Evolutionary conservation across 371 early-diverging fungal genomes (phyloP).

Genomic region (Rhizopus sp.): DNA sequence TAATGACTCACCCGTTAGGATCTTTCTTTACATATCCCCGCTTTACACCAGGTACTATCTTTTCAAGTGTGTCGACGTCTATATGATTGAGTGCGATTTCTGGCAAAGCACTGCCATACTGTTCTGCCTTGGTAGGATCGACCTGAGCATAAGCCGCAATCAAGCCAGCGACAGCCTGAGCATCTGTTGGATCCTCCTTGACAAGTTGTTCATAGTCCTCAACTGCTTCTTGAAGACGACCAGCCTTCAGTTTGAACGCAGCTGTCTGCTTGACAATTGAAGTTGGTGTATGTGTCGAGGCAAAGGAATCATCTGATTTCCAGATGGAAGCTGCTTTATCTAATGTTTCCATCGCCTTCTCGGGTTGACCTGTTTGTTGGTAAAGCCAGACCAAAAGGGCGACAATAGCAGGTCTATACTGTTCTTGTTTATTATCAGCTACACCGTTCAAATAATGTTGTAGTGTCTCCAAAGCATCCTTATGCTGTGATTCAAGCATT

Average conservation of each 20-base stretch:
- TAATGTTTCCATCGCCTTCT: slow-evolving; percentile 59
- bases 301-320: slow-evolving; percentile 40
- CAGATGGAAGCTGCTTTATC: slow-evolving; percentile 61
- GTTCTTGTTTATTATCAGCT: slow-evolving; percentile 26
- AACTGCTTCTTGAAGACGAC: slow-evolving; percentile 65
- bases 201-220: slow-evolving; percentile 72
- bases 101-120: slow-evolving; percentile 65
- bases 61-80: slow-evolving; percentile 60
- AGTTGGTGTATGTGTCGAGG: slow-evolving; percentile 26
- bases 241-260: slow-evolving; percentile 66
- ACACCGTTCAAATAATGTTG: slow-evolving; percentile 41
- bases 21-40: slow-evolving; percentile 59
- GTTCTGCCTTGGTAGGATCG: slow-evolving; percentile 68
- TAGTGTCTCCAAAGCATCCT: slow-evolving; percentile 54
- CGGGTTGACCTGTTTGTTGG: slow-evolving; percentile 63
- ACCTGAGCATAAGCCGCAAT: slow-evolving; percentile 69
- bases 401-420: slow-evolving; percentile 65
- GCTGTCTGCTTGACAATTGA: slow-evolving; percentile 70
- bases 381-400: slow-evolving; percentile 74
- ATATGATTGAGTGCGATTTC: slow-evolving; percentile 41
- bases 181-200: slow-evolving; percentile 67
- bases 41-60: slow-evolving; percentile 65
- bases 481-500: slow-evolving; percentile 54
- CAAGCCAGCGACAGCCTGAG: slow-evolving; percentile 68
- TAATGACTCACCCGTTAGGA: slow-evolving; percentile 27